phyloP scores from a whole-genome alignment of 2,329 filamentous ascomycete genomes.

The Trichoderma pleuroti region DNA sequence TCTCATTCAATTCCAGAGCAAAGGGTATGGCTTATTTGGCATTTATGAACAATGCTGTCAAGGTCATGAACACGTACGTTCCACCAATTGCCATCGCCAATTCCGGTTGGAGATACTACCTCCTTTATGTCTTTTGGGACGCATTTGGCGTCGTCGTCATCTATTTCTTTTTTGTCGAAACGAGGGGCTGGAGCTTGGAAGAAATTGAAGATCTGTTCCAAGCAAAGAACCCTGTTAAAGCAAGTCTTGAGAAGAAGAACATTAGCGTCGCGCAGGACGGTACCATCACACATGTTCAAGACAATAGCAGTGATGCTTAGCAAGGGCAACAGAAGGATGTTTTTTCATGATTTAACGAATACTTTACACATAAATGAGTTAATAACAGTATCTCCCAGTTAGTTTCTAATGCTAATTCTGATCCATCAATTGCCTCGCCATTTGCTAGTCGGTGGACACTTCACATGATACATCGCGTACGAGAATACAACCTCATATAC shows the following conservation, averaged over 20 bases:
- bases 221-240: neutral
- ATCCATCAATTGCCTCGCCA: neutral
- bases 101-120: neutral
- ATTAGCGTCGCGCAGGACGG: neutral
- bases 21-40: slow-evolving; percentile 3
- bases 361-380: neutral
- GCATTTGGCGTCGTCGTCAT: slow-evolving; percentile 1
- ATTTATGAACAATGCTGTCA: slow-evolving; percentile 3
- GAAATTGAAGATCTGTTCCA: neutral
- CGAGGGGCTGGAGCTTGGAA: neutral
- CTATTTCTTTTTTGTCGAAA: slow-evolving; percentile 2
- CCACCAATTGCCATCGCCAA: slow-evolving; percentile 1
- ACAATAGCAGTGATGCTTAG: neutral
- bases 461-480: neutral
- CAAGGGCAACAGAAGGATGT: neutral
- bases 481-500: neutral
- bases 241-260: neutral
- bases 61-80: slow-evolving; percentile 4
- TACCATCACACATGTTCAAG: neutral
- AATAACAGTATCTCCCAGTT: neutral
- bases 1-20: neutral
- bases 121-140: slow-evolving; percentile 1
- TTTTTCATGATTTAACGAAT: neutral
- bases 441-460: neutral
- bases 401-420: neutral